Percentiles rank a stretch among this genome's conserved stretches.
phyloP scores from a whole-genome alignment of 495 filamentous ascomycete species.

The Penicillium turbatum region DNA sequence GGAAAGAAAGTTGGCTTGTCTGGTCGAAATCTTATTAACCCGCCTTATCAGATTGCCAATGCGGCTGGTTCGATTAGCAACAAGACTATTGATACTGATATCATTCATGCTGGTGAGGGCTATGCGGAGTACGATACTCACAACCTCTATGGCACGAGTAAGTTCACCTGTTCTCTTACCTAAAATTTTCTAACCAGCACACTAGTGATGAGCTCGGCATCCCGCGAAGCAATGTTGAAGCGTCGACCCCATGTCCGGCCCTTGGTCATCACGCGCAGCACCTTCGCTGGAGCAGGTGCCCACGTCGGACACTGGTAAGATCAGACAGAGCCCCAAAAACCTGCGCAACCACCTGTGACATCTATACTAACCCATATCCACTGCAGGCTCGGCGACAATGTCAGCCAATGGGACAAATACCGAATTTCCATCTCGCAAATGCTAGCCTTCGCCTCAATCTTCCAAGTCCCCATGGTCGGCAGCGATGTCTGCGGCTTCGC shows the following conservation, averaged over 20 bases:
- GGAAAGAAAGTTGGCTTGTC: conserved; percentile 51
- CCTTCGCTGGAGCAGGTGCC: conserved; percentile 74
- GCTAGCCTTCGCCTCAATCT: conserved; percentile 72
- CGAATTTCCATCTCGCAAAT: conserved; percentile 62
- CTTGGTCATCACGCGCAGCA: conserved; percentile 78
- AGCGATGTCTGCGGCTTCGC: conserved; percentile 79
- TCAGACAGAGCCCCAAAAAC: background rate
- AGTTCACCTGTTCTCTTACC: conserved; percentile 12
- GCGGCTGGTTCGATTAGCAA: conserved; percentile 64
- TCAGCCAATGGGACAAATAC: conserved; percentile 69
- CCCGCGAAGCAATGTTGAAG: conserved; percentile 61
- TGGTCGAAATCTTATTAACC: conserved; percentile 62
- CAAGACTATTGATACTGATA: conserved; percentile 68
- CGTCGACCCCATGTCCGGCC: conserved; percentile 66
- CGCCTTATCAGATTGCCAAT: conserved; percentile 73
- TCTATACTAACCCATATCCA: background rate
- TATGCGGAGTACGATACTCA: conserved; percentile 75
- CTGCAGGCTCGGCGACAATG: conserved; percentile 69
- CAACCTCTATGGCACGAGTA: conserved; percentile 77
- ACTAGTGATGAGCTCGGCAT: conserved; percentile 71
- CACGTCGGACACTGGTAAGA: conserved; percentile 74
- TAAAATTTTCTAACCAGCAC: conserved; percentile 1
- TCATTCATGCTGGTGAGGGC: conserved; percentile 65
- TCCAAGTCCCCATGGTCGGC: conserved; percentile 83
- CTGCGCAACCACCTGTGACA: background rate